phyloP scores from a whole-genome alignment of 2,329 filamentous ascomycete genomes.

The Nemania sp. region DNA sequence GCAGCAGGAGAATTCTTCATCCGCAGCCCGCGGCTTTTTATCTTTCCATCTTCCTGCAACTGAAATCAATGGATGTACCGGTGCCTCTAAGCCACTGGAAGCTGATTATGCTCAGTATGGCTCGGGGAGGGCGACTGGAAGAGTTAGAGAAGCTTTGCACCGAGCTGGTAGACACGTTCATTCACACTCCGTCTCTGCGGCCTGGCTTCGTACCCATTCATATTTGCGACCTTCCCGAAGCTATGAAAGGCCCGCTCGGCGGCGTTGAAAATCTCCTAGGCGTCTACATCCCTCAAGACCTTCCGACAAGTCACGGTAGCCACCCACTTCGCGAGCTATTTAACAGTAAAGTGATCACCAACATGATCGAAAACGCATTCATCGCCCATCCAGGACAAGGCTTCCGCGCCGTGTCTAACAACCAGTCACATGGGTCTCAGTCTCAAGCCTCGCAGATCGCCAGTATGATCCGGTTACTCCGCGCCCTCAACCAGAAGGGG shows the following conservation, averaged over 20 bases:
- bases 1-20: constrained; percentile 34
- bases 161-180: constrained; percentile 58
- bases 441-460: constrained; percentile 48
- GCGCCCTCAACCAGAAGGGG: constrained; percentile 51
- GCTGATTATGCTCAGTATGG: constrained; percentile 58
- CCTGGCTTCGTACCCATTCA: constrained; percentile 58
- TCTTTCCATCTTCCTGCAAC: constrained; percentile 51
- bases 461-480: constrained; percentile 52
- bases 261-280: constrained; percentile 50
- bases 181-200: constrained; percentile 45
- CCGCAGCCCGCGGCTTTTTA: constrained; percentile 48
- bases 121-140: constrained; percentile 57
- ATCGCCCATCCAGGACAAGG: constrained; percentile 51
- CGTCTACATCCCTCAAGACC: constrained; percentile 57
- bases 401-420: constrained; percentile 9
- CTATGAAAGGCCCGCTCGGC: constrained; percentile 50
- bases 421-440: constrained; percentile 23
- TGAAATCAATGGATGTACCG: constrained; percentile 56
- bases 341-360: constrained; percentile 53
- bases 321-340: constrained; percentile 65
- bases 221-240: constrained; percentile 56
- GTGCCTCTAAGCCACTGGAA: constrained; percentile 58
- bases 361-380: constrained; percentile 61
- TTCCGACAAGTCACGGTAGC: constrained; percentile 55
- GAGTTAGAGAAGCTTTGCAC: constrained; percentile 60